These are phyloP conservation scores for Phyllosticta ampelicida DNA, from an alignment of 2,329 filamentous ascomycete species.

Conservation along the genomic window DNA sequence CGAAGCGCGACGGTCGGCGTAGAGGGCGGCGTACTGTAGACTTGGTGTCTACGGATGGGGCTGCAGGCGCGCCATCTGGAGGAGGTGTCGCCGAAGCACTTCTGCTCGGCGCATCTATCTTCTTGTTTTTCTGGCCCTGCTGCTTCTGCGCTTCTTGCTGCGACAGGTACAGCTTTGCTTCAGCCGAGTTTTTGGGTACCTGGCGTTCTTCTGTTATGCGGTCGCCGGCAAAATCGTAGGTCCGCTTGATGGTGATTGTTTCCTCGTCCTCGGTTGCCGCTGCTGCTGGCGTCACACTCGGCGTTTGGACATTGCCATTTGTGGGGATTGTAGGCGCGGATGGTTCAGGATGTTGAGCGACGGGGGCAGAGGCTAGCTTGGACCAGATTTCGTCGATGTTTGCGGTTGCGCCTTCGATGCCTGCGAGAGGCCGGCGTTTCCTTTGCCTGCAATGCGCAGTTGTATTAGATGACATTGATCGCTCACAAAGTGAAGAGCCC, in stretches of 20 bases:
- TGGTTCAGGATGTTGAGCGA: slow-evolving; percentile 17
- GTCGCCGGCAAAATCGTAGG: slow-evolving; percentile 65
- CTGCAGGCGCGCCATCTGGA: slow-evolving; percentile 14
- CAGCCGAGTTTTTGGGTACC: slow-evolving; percentile 47
- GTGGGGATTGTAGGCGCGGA: slow-evolving; percentile 13
- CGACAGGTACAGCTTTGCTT: slow-evolving; percentile 42
- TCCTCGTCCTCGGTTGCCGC: slow-evolving; percentile 22
- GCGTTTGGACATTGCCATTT: slow-evolving; percentile 13
- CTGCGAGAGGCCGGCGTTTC: slow-evolving; percentile 44
- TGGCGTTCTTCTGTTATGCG: slow-evolving; percentile 62
- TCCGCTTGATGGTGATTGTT: slow-evolving; percentile 54
- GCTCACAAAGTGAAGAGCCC: not conserved
- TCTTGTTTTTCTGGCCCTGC: slow-evolving; percentile 1
- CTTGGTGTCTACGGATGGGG: not conserved
- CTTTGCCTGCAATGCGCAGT: slow-evolving; percentile 40
- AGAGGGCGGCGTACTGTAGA: slow-evolving; percentile 28
- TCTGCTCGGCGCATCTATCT: not conserved
- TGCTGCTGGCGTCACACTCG: slow-evolving; percentile 7
- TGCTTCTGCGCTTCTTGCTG: slow-evolving; percentile 21
- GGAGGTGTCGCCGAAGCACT: not conserved
- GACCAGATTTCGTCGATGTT: slow-evolving; percentile 63
- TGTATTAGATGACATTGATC: slow-evolving; percentile 10
- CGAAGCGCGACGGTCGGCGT: slow-evolving; percentile 39
- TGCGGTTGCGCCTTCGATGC: slow-evolving; percentile 52
- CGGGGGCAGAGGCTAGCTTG: slow-evolving; percentile 47